Percentiles rank a stretch among this genome's conserved stretches.
phyloP scores from a whole-genome alignment of 2,329 filamentous ascomycete genomes.

The Geosmithia flava region DNA sequence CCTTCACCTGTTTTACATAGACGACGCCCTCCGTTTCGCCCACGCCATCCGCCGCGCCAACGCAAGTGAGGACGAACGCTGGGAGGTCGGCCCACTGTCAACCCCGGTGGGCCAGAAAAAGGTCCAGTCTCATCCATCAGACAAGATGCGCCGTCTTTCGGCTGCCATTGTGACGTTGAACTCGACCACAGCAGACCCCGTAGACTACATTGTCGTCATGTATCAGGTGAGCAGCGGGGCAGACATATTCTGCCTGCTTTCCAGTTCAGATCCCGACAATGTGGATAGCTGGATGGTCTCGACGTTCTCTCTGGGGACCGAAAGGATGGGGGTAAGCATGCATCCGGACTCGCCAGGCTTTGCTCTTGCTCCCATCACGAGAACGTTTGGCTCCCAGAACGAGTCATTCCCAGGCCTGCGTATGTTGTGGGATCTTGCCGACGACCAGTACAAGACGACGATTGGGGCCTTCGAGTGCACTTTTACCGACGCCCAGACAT shows the following conservation, averaged over 20 bases:
- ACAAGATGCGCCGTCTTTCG: neutral
- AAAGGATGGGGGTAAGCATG: neutral
- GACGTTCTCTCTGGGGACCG: neutral
- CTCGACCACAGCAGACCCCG: neutral
- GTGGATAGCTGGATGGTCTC: neutral
- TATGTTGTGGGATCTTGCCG: neutral
- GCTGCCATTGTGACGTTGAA: neutral
- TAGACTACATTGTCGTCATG: neutral
- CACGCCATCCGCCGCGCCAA: constrained; percentile 1
- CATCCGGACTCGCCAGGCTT: neutral
- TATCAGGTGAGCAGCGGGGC: neutral
- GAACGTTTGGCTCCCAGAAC: neutral
- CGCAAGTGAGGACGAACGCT: neutral
- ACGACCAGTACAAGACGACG: neutral
- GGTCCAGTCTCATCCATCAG: neutral
- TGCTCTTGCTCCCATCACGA: neutral
- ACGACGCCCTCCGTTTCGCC: neutral
- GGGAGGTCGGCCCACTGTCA: neutral
- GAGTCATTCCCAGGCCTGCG: neutral
- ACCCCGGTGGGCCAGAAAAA: neutral
- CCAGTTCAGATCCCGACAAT: constrained; percentile 1
- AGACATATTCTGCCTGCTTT: neutral
- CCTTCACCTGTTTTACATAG: constrained; percentile 1
- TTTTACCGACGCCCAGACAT: neutral
- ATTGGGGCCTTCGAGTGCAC: neutral